These are phyloP conservation scores for Venustampulla echinocandica DNA, from an alignment of 495 filamentous ascomycete species.

Conservation along the genomic window DNA sequence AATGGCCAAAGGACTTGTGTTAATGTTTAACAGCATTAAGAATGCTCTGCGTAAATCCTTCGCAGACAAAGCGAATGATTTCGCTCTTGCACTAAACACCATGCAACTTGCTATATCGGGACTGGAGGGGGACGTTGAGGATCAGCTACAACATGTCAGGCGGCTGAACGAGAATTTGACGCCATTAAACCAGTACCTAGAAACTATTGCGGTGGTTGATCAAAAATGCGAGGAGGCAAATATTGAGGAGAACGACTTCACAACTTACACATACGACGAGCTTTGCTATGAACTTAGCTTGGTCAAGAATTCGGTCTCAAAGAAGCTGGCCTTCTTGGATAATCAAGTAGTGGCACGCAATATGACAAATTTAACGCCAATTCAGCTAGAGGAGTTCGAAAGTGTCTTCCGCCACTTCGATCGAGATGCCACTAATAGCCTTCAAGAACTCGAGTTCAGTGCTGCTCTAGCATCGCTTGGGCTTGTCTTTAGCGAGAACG, in stretches of 20 bases:
- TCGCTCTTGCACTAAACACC: conserved; percentile 87
- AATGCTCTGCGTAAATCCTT: conserved; percentile 85
- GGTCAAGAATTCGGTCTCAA: conserved; percentile 81
- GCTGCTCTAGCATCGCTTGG: conserved; percentile 89
- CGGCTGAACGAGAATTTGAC: conserved; percentile 71
- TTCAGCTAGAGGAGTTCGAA: conserved; percentile 97
- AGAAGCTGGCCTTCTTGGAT: conserved; percentile 92
- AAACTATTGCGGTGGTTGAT: conserved; percentile 72
- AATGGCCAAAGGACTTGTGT: neutral
- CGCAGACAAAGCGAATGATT: conserved; percentile 94
- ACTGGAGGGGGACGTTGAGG: conserved; percentile 90
- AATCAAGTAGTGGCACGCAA: conserved; percentile 93
- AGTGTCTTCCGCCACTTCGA: conserved; percentile 97
- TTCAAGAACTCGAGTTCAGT: conserved; percentile 92
- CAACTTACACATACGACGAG: conserved; percentile 94
- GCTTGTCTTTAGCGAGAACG: conserved; percentile 86
- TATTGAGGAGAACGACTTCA: conserved; percentile 98
- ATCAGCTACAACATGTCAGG: conserved; percentile 79
- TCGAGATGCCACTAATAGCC: conserved; percentile 77
- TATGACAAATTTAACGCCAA: conserved; percentile 98
- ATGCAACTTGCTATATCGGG: conserved; percentile 88
- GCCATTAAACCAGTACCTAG: conserved; percentile 79
- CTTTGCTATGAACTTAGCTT: conserved; percentile 87
- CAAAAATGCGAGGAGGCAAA: conserved; percentile 91
- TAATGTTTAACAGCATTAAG: conserved; percentile 58